These are phyloP conservation scores for Castanea sativa DNA, from an alignment of 306 rosid genomes.

Conservation along the genomic window DNA sequence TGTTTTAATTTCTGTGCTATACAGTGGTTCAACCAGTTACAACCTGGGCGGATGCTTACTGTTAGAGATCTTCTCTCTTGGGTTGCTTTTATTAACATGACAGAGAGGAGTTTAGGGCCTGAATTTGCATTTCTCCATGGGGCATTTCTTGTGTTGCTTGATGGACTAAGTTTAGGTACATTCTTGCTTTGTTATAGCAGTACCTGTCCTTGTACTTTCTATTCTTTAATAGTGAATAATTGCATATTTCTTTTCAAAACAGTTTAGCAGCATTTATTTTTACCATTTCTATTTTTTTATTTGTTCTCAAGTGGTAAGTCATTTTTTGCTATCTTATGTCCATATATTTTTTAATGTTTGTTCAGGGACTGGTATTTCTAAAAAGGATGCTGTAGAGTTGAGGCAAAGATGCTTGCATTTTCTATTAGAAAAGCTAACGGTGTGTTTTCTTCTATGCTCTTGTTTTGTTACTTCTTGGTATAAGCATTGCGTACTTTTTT, in stretches of 20 bases:
- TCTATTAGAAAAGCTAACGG: constrained; percentile 58
- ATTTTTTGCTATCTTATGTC: neutral
- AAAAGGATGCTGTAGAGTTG: constrained; percentile 55
- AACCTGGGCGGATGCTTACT: constrained; percentile 72
- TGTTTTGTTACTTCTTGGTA: neutral
- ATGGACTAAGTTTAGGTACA: constrained; percentile 87
- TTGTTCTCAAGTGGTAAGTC: neutral
- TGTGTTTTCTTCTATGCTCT: constrained; percentile 19
- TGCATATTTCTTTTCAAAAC: neutral
- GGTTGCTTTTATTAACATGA: constrained; percentile 63
- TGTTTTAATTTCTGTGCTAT: constrained; percentile 10
- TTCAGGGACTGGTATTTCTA: constrained; percentile 73
- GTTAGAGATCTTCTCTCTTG: constrained; percentile 94
- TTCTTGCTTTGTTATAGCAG: constrained; percentile 7
- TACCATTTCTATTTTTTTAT: neutral
- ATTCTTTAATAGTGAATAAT: neutral
- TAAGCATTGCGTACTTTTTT: neutral
- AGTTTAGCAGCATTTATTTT: neutral
- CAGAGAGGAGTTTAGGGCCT: constrained; percentile 57
- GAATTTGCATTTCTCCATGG: constrained; percentile 84
- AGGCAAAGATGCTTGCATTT: constrained; percentile 62
- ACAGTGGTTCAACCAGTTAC: constrained; percentile 79
- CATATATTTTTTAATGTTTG: constrained; percentile 6
- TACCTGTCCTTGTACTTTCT: constrained; percentile 6
- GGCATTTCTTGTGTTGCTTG: constrained; percentile 86